Percentiles rank a stretch among this genome's conserved stretches.
Evolutionary conservation across 805 yeast species (phyloP).

Genomic region (Starmerella davenportii): DNA sequence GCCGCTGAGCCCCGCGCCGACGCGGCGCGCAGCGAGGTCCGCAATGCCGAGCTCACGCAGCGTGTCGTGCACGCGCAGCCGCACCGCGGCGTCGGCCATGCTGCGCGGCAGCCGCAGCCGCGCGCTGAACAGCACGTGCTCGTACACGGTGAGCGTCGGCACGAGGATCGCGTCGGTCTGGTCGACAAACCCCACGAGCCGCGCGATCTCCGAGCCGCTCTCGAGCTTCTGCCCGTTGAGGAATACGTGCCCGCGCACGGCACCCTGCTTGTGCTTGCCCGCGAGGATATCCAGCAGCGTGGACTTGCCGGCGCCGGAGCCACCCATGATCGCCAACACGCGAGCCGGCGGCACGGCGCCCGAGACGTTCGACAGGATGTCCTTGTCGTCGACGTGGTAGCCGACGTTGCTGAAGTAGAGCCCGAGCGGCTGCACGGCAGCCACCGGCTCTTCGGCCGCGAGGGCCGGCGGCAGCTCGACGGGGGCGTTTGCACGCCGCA

Average conservation of each 20-base stretch:
- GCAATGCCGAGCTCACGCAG: slow-evolving; percentile 69
- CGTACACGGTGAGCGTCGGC: slow-evolving; percentile 89
- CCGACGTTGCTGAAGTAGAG: slow-evolving; percentile 58
- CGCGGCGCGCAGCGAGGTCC: slow-evolving; percentile 63
- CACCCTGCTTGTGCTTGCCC: slow-evolving; percentile 66
- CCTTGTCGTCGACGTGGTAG: slow-evolving; percentile 37
- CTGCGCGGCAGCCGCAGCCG: slow-evolving; percentile 63
- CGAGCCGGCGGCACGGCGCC: slow-evolving; percentile 78
- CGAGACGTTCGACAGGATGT: slow-evolving; percentile 42
- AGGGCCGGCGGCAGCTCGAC: background rate
- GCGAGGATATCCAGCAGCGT: slow-evolving; percentile 84
- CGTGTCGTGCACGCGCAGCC: slow-evolving; percentile 65
- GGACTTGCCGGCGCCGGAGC: slow-evolving; percentile 97
- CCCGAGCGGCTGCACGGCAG: slow-evolving; percentile 33
- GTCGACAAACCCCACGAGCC: slow-evolving; percentile 82
- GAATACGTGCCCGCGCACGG: slow-evolving; percentile 43
- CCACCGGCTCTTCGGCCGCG: slow-evolving; percentile 11
- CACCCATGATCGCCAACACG: slow-evolving; percentile 92
- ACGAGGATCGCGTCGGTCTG: slow-evolving; percentile 71
- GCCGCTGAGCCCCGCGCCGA: slow-evolving; percentile 88
- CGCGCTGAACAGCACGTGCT: slow-evolving; percentile 86
- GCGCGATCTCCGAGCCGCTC: slow-evolving; percentile 22
- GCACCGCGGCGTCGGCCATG: slow-evolving; percentile 60
- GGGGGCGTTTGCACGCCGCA: background rate
- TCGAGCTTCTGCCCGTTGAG: slow-evolving; percentile 42